Evolutionary conservation across 2,329 filamentous ascomycete species (phyloP).

Genomic region (Aspergillus oerlinghausenensis): DNA sequence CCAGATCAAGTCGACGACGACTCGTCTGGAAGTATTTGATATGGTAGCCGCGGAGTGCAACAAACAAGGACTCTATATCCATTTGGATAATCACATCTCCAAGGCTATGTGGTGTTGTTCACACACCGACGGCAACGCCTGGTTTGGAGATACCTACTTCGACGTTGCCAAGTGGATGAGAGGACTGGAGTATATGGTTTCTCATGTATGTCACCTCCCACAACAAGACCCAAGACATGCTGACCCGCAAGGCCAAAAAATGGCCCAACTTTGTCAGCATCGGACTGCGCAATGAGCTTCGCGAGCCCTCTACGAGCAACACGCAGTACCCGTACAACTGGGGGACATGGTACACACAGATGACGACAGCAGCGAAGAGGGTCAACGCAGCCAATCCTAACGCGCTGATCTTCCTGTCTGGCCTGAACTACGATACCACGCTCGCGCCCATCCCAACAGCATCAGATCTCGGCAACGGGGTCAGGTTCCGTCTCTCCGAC

Average conservation of each 20-base stretch:
- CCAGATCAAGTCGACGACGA: slow-evolving; percentile 34
- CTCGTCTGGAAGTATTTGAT: slow-evolving; percentile 49
- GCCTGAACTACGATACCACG: slow-evolving; percentile 44
- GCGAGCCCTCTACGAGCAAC: slow-evolving; percentile 19
- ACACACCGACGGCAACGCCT: slow-evolving; percentile 52
- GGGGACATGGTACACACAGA: slow-evolving; percentile 43
- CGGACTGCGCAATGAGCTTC: slow-evolving; percentile 40
- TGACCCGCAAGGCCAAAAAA: slow-evolving; percentile 4
- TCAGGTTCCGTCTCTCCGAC: slow-evolving; percentile 33
- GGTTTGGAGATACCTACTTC: slow-evolving; percentile 60
- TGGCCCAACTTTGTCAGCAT: slow-evolving; percentile 27
- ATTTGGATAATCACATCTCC: slow-evolving; percentile 60
- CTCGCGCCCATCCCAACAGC: slow-evolving; percentile 34
- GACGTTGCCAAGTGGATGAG: slow-evolving; percentile 56
- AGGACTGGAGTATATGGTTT: slow-evolving; percentile 57
- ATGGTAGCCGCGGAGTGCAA: slow-evolving; percentile 57
- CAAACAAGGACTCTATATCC: slow-evolving; percentile 53
- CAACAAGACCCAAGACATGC: neutral
- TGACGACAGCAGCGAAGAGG: slow-evolving; percentile 37
- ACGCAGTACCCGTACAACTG: slow-evolving; percentile 38
- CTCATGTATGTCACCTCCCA: slow-evolving; percentile 43
- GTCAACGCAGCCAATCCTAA: slow-evolving; percentile 43
- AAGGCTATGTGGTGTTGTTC: slow-evolving; percentile 57
- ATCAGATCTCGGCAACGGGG: slow-evolving; percentile 30
- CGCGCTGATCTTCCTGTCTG: slow-evolving; percentile 47